These are phyloP conservation scores for Macrotyloma uniflorum DNA, from an alignment of 306 rosid species.

Conservation along the genomic window DNA sequence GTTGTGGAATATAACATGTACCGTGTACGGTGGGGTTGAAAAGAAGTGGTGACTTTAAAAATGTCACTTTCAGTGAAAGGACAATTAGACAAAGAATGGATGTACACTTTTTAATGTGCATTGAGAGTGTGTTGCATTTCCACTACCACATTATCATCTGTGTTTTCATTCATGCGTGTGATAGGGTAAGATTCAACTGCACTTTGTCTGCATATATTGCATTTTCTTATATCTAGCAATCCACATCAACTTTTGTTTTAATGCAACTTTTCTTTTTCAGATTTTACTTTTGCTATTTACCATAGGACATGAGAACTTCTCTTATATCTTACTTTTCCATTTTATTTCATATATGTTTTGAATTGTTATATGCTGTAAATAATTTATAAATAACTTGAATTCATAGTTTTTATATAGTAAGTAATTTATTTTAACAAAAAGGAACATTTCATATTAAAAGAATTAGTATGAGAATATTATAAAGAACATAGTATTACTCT, in stretches of 20 bases:
- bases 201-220: not conserved
- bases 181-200: not conserved
- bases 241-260: not conserved
- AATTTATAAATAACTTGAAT: not conserved
- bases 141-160: slow-evolving; percentile 23
- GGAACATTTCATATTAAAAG: not conserved
- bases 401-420: not conserved
- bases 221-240: not conserved
- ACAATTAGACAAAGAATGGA: slow-evolving; percentile 23
- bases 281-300: not conserved
- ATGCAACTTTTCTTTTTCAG: not conserved
- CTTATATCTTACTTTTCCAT: not conserved
- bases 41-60: slow-evolving; percentile 21
- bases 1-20: not conserved
- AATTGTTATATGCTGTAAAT: not conserved
- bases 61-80: slow-evolving; percentile 34
- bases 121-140: slow-evolving; percentile 3
- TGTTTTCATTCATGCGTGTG: not conserved
- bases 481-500: no score
- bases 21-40: not conserved
- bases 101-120: slow-evolving; percentile 21
- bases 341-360: no score
- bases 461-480: no score
- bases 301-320: not conserved
- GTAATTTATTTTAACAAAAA: not conserved